Evolutionary conservation across 2,329 filamentous ascomycete species (phyloP).

Genomic region (Claviceps sp.): DNA sequence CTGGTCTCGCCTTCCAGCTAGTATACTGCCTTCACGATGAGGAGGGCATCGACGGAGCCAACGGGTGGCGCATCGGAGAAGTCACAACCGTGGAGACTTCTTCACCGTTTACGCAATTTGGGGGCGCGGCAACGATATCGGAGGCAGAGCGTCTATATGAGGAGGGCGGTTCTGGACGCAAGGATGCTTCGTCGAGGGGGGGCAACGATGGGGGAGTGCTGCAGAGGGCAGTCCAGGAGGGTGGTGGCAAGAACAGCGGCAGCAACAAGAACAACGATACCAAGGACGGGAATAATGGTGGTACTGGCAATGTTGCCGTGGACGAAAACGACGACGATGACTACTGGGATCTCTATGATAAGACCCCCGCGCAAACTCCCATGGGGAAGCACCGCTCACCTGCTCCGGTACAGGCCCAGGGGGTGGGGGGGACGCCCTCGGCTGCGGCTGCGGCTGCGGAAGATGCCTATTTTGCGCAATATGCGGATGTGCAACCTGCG

Average conservation of each 20-base stretch:
- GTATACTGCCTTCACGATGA: constrained; percentile 57
- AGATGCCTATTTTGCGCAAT: constrained; percentile 63
- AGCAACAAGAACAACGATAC: constrained; percentile 8
- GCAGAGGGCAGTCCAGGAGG: background rate
- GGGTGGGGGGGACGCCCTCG: constrained; percentile 7
- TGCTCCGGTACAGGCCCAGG: constrained; percentile 29
- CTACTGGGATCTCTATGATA: constrained; percentile 71
- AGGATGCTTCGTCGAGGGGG: constrained; percentile 9
- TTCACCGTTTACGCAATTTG: constrained; percentile 40
- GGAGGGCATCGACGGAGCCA: constrained; percentile 37
- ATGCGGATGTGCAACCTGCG: constrained; percentile 65
- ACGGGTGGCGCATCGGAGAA: constrained; percentile 62
- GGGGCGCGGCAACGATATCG: constrained; percentile 34
- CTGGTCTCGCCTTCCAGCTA: constrained; percentile 50
- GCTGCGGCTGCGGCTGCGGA: constrained; percentile 33
- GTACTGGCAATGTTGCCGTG: background rate
- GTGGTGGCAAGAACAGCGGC: background rate
- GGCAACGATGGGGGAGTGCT: constrained; percentile 6
- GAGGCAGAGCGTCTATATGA: constrained; percentile 48
- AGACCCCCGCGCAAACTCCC: constrained; percentile 52
- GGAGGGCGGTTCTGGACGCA: constrained; percentile 12
- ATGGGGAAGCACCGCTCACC: constrained; percentile 45
- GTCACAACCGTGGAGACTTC: constrained; percentile 46
- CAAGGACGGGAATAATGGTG: constrained; percentile 33
- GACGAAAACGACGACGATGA: constrained; percentile 33